Base-by-base conservation (phyloP, 106 monocot species). In the Dendrobium chrysotoxum region DNA sequence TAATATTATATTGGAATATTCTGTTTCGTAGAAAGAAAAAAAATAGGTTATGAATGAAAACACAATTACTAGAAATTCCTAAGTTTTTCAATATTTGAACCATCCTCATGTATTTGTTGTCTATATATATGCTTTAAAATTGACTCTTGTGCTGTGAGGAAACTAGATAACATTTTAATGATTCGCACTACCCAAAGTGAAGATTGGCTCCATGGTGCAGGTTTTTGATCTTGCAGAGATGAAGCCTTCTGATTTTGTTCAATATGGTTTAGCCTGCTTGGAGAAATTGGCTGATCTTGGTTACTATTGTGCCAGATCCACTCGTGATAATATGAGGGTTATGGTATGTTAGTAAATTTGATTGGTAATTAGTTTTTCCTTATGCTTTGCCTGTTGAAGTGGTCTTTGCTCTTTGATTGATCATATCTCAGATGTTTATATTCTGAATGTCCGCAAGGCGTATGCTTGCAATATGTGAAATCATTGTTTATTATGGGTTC, bases 251-350 rank as follows among this genome's bases (percentile, higher is more conserved):
- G 86, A 88, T 74, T 98, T 98, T 86, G 88, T 98, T 78, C 76
- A 84, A 21, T 88, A 91, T 80, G 88, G 98, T 77, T 83, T 98
- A 86, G 82, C 84, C 77, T 91, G 91, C 77, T 87, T 98, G 86
- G 98, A 98, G 80, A 89, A 83, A 30, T 85, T 98, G 89, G 92
- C 92, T 67, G 85, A 81, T 72, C 87, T 84, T 82, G 98, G 95
- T 15, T 91, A 93, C 53, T 30, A 26, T 78, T 88, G 89, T 83
- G 98, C 98, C 78, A 88, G 75, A 72, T 79, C 35, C 55, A 84
- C 82, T 73, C 92, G 98, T 67, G 87, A 92, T 57, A 98, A 85
- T 38, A 80, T 98, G 80, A 95, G 95, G 74, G 78, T 98, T 58
- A 85, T 98, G 91, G 98, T 98, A 95, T 80, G 87, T 77, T 77